Evolutionary conservation across 495 filamentous ascomycete genomes (phyloP).

Genomic region (Aspergillus sclerotioniger): DNA sequence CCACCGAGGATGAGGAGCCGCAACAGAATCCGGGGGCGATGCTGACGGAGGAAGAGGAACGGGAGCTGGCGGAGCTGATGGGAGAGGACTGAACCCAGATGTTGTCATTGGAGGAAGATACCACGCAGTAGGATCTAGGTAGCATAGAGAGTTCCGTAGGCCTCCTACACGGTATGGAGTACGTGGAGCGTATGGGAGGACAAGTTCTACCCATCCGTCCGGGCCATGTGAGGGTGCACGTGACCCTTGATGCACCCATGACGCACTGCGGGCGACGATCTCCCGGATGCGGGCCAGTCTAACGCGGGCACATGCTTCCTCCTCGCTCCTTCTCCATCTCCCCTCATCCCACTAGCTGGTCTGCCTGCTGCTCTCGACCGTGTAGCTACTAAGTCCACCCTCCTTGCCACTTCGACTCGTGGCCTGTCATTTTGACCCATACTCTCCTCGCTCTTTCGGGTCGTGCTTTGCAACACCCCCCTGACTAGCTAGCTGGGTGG

Average conservation of each 20-base stretch:
- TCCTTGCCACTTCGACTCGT: background rate
- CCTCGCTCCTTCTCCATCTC: conserved; percentile 11
- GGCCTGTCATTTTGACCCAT: background rate
- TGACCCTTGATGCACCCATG: conserved; percentile 37
- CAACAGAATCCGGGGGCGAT: conserved; percentile 42
- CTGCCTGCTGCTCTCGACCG: background rate
- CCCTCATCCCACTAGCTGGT: conserved; percentile 1
- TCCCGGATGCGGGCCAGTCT: conserved; percentile 26
- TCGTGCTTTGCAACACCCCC: background rate
- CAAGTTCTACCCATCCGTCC: no score
- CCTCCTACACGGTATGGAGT: no score
- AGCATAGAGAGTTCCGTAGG: no score
- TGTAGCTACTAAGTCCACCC: background rate
- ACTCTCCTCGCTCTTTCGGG: background rate
- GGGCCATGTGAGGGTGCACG: no score
- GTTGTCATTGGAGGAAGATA: no score
- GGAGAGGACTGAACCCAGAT: conserved; percentile 59
- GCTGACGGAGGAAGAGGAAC: conserved; percentile 79
- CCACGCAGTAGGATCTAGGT: no score
- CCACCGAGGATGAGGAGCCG: conserved; percentile 47
- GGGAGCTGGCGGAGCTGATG: conserved; percentile 85
- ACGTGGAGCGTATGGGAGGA: no score
- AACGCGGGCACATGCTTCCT: conserved; percentile 8
- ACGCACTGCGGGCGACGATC: conserved; percentile 38
- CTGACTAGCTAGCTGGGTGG: background rate